A percentile compares a stretch with the other conserved stretches of the same genome.
Evolutionary conservation across 2,329 filamentous ascomycete species (phyloP).

Genomic region (Pezicula radicicola): DNA sequence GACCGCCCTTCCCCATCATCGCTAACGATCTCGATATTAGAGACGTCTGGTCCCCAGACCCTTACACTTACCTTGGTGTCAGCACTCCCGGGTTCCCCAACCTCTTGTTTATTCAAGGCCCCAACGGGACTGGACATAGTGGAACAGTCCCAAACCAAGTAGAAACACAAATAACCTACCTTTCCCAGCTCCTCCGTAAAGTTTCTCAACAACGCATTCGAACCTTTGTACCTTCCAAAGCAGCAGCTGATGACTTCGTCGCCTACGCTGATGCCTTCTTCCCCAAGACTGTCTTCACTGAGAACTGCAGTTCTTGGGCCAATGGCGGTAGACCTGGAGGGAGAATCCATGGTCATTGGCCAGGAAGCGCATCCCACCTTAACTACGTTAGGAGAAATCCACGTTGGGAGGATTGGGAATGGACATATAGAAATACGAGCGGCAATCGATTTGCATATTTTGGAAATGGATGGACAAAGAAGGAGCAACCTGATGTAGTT

Average conservation of each 20-base stretch:
- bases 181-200: constrained; percentile 67
- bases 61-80: constrained; percentile 65
- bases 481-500: constrained; percentile 40
- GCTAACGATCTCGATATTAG: constrained; percentile 51
- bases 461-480: constrained; percentile 63
- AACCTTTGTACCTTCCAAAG: constrained; percentile 52
- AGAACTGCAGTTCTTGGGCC: constrained; percentile 70
- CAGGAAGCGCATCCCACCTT: constrained; percentile 61
- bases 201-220: constrained; percentile 63
- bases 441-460: constrained; percentile 54
- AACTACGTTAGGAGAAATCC: constrained; percentile 55
- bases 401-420: constrained; percentile 58
- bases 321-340: constrained; percentile 62
- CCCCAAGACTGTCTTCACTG: constrained; percentile 49
- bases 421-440: constrained; percentile 38
- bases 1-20: constrained; percentile 58
- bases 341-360: constrained; percentile 67
- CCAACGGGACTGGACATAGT: constrained; percentile 54
- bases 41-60: constrained; percentile 54
- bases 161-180: constrained; percentile 64
- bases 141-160: constrained; percentile 66
- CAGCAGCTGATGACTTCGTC: constrained; percentile 62
- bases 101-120: constrained; percentile 61
- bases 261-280: constrained; percentile 58
- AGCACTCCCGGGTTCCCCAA: constrained; percentile 66